Percentiles rank a stretch among this genome's conserved stretches.
These are phyloP conservation scores for Purpureocillium takamizusanense DNA, from an alignment of 2,329 filamentous ascomycete species.

Conservation along the genomic window DNA sequence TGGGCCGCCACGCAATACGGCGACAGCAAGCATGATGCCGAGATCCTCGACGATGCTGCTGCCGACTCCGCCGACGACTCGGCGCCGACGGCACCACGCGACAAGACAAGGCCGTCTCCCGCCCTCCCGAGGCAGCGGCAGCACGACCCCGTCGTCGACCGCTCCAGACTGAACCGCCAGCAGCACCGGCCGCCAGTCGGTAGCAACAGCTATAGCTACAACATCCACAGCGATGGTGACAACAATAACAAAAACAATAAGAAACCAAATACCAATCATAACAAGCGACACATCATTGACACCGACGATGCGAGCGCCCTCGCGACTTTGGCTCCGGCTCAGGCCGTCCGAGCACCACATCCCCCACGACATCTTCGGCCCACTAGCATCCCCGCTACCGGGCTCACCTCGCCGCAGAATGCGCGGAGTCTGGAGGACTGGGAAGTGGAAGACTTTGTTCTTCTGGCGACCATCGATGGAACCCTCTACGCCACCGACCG, in stretches of 20 bases:
- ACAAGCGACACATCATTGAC: conserved; percentile 25
- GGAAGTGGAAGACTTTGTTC: conserved; percentile 99
- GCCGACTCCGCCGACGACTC: conserved; percentile 13
- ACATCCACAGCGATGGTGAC: too few species aligned
- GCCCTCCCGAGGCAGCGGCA: neutral
- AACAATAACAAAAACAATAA: conserved; percentile 4
- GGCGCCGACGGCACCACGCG: neutral
- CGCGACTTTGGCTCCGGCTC: conserved; percentile 94
- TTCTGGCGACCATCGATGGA: conserved; percentile 99
- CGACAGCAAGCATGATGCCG: neutral
- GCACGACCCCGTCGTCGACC: conserved; percentile 8
- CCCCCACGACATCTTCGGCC: conserved; percentile 52
- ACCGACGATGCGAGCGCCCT: conserved; percentile 82
- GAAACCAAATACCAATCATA: conserved; percentile 8
- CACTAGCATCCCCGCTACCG: conserved; percentile 50
- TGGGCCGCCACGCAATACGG: conserved; percentile 17
- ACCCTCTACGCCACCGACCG: conserved; percentile 87
- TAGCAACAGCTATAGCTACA: conserved; percentile 8
- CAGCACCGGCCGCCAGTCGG: conserved; percentile 6
- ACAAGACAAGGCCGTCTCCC: neutral
- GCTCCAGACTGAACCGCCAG: neutral
- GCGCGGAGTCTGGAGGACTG: conserved; percentile 98
- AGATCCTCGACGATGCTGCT: conserved; percentile 6
- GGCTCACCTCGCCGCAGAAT: conserved; percentile 73
- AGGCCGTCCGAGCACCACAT: conserved; percentile 87